Evolutionary conservation across 2,329 filamentous ascomycete species (phyloP), one percentile per base, ranked within the genome.

Genomic region (Diatrype stigma): DNA sequence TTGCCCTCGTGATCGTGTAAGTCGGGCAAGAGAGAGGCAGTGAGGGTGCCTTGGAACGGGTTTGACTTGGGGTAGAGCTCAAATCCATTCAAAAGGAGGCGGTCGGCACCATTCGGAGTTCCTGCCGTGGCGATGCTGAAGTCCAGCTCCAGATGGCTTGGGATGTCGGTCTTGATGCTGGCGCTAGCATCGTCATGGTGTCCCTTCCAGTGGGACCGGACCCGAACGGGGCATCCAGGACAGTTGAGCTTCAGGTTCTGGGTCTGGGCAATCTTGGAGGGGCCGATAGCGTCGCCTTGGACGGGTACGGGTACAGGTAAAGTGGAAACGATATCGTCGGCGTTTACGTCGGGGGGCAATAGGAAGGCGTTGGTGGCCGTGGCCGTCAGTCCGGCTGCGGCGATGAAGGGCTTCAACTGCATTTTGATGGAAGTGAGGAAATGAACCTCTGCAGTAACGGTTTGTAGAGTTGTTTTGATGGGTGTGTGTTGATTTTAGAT

Each of bases 61-160:
- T 79, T 70, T 56, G 79, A 66, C 47, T 73, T 67, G 16, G 80
- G 80, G 58, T 84, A 87, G 17, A 87, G 70, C 59, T 82, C 77
- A 53, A 79, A 77, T 51, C 77, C 80, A 66, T 87, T 86, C 51
- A 87, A 60, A 35, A 80, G 62, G 23, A 88, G 70, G 40, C 69
- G 71, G 54, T 78, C 73, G 51, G 63, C 61, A 45, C 70, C 70
- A 38, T 37, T 16, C 14, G 26, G 26, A 10, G 6, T 30, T 6
- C 65, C 56, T 28, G 69, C 67, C 53, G 75, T 69, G 16, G 79
- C 73, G 54, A 87, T 65, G 51, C 64, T 69, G 60, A 87, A 80
- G 59, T 78, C 73, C 37, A 87, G 70, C 56, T 76, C 69, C 51
- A 85, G 67, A 49, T 75, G 70, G 44, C 67, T 74, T 0, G 76